These are phyloP conservation scores for Cercospora sesami DNA, from an alignment of 2,329 filamentous ascomycete genomes.

Conservation along the genomic window DNA sequence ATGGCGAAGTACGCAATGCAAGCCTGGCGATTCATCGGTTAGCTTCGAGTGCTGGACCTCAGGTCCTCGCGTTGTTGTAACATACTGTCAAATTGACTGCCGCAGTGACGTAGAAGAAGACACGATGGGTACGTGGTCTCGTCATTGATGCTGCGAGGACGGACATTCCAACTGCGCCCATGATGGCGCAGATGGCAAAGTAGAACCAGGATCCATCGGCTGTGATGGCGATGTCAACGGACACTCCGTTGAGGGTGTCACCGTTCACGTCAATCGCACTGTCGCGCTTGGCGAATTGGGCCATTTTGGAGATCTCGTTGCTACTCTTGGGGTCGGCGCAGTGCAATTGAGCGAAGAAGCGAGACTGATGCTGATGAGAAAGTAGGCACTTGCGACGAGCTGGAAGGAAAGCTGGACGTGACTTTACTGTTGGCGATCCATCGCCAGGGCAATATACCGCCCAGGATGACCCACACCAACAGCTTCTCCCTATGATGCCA, in stretches of 20 bases:
- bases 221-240: slow-evolving; percentile 60
- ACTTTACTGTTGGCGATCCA: not conserved
- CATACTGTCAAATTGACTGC: slow-evolving; percentile 52
- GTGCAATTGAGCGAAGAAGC: not conserved
- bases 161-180: slow-evolving; percentile 57
- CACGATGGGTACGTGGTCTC: slow-evolving; percentile 51
- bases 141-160: slow-evolving; percentile 13
- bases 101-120: slow-evolving; percentile 63
- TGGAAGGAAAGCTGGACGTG: not conserved
- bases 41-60: not conserved
- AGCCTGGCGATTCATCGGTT: slow-evolving; percentile 37
- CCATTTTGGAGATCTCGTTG: slow-evolving; percentile 10
- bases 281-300: slow-evolving; percentile 18
- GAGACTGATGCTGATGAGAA: not conserved
- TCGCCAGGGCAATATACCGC: slow-evolving; percentile 3
- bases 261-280: slow-evolving; percentile 30
- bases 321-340: not conserved
- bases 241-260: slow-evolving; percentile 49
- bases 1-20: slow-evolving; percentile 63
- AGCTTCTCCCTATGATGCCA: slow-evolving; percentile 1
- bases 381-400: not conserved
- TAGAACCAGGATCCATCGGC: slow-evolving; percentile 63
- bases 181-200: slow-evolving; percentile 61
- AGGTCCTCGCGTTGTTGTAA: not conserved
- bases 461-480: slow-evolving; percentile 4